A percentile compares a stretch with the other conserved stretches of the same genome.
Conservation (phyloP, 2,329 filamentous ascomycete genomes). For the Rachicladosporium sp. region DNA sequence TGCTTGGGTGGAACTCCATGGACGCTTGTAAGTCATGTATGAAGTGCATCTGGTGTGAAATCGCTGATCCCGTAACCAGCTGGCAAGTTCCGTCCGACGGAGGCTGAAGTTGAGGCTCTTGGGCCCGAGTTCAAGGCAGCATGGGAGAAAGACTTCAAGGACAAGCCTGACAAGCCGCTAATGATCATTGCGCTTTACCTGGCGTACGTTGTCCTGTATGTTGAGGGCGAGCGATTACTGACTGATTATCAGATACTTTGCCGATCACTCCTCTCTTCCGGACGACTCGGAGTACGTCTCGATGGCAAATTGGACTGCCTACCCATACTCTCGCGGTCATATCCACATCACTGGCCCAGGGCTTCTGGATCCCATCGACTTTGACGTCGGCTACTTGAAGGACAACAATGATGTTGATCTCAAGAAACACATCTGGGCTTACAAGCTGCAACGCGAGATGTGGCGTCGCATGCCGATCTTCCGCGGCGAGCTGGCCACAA, state of each 20-base stretch:
- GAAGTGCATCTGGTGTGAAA: background rate
- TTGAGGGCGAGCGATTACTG: background rate
- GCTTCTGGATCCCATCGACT: constrained; percentile 37
- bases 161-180: constrained; percentile 35
- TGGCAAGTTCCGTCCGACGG: constrained; percentile 44
- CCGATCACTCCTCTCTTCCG: constrained; percentile 20
- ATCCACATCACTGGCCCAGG: constrained; percentile 45
- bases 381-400: constrained; percentile 46
- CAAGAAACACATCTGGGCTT: constrained; percentile 48
- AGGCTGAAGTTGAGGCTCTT: constrained; percentile 39
- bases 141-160: constrained; percentile 46
- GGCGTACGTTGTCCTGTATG: constrained; percentile 15
- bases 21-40: constrained; percentile 30
- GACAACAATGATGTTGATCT: constrained; percentile 46
- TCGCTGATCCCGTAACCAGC: constrained; percentile 11
- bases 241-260: constrained; percentile 13
- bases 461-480: constrained; percentile 43
- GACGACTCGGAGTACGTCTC: constrained; percentile 41
- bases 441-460: constrained; percentile 54
- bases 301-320: constrained; percentile 41
- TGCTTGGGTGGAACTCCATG: constrained; percentile 46
- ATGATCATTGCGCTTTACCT: constrained; percentile 32
- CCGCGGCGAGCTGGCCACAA: constrained; percentile 27
- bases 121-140: constrained; percentile 40
- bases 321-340: constrained; percentile 49